phyloP scores from a whole-genome alignment of 1,139 yeast species.

The Saccharomyces hybrid region DNA sequence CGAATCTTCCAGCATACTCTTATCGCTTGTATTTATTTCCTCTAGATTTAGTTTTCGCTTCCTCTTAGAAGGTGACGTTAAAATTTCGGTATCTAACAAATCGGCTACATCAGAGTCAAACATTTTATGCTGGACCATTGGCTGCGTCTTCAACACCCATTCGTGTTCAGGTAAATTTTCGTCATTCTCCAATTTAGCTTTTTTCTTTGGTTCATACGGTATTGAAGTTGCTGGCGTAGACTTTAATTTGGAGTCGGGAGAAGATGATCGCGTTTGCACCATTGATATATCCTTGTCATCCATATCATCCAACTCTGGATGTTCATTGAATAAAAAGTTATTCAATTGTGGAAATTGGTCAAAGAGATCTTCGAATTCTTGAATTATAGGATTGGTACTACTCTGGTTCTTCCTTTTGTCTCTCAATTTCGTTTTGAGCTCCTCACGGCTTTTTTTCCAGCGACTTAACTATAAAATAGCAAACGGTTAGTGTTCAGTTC shows the following conservation, averaged over 20 bases:
- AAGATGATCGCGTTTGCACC: background rate
- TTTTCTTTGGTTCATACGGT: constrained; percentile 3
- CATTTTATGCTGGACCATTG: constrained; percentile 28
- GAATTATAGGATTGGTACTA: constrained; percentile 11
- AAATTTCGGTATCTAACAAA: constrained; percentile 23
- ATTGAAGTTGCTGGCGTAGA: background rate
- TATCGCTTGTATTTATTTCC: constrained; percentile 3
- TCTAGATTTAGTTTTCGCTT: constrained; percentile 5
- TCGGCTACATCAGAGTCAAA: constrained; percentile 32
- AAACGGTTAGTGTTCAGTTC: constrained; percentile 2
- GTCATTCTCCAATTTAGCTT: constrained; percentile 4
- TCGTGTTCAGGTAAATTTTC: constrained; percentile 15
- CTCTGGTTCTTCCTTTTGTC: constrained; percentile 4
- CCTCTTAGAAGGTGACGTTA: constrained; percentile 23
- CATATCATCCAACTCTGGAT: constrained; percentile 2
- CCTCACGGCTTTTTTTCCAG: constrained; percentile 12
- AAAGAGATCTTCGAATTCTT: constrained; percentile 19
- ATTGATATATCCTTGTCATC: background rate
- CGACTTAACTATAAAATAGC: constrained; percentile 6
- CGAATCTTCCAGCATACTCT: constrained; percentile 13
- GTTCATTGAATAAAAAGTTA: constrained; percentile 12
- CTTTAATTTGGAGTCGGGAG: background rate
- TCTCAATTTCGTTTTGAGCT: constrained; percentile 4
- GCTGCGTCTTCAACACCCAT: constrained; percentile 22
- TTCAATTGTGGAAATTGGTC: constrained; percentile 20